Conservation (phyloP, 108 stramenopile genomes). For the Mediolabrus comicus region DNA sequence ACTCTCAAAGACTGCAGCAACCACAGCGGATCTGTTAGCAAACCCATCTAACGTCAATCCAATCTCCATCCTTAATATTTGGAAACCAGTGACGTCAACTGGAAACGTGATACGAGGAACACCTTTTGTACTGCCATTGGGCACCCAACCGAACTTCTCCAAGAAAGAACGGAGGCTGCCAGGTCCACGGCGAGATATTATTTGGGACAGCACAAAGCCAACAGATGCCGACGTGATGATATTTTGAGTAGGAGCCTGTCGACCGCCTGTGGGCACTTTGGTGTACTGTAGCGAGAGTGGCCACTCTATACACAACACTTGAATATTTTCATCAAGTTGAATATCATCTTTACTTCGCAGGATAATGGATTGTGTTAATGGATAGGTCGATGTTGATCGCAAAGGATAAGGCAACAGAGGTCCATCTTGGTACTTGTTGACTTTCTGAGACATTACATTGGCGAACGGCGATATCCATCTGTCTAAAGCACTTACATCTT, state of each 20-base stretch:
- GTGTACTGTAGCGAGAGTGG: constrained; percentile 55
- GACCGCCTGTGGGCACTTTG: not conserved
- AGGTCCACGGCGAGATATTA: constrained; percentile 69
- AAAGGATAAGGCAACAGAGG: constrained; percentile 15
- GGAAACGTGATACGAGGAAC: constrained; percentile 73
- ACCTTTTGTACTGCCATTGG: constrained; percentile 46
- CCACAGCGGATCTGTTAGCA: constrained; percentile 66
- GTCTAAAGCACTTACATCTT: constrained; percentile 54
- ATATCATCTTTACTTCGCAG: constrained; percentile 48
- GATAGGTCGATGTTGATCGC: not conserved
- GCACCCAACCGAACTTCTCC: constrained; percentile 62
- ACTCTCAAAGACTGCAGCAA: constrained; percentile 67
- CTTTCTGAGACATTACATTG: constrained; percentile 44
- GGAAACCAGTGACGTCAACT: constrained; percentile 74
- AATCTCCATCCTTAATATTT: constrained; percentile 68
- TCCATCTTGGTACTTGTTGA: not conserved
- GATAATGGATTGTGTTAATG: constrained; percentile 46
- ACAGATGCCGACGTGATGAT: constrained; percentile 60
- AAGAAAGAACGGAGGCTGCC: constrained; percentile 68
- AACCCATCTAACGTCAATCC: constrained; percentile 67
- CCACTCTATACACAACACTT: constrained; percentile 70
- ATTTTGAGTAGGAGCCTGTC: constrained; percentile 15
- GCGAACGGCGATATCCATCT: constrained; percentile 64
- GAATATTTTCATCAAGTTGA: constrained; percentile 46
- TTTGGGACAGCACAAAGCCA: constrained; percentile 70